Conservation (phyloP, 2,329 filamentous ascomycete genomes). For the Arthroderma sp. region DNA sequence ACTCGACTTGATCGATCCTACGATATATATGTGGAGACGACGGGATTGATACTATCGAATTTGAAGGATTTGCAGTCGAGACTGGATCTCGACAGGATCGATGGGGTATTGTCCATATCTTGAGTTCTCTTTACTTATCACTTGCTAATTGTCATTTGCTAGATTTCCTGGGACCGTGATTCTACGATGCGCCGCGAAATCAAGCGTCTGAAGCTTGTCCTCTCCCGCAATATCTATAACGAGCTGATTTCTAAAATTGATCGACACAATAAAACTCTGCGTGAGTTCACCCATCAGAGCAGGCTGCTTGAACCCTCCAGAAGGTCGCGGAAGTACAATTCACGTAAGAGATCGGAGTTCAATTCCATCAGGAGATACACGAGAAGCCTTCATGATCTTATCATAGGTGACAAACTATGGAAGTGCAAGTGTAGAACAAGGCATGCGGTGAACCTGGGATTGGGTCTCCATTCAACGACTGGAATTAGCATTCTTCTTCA, state of each 20-base stretch:
- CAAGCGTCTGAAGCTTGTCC: conserved; percentile 39
- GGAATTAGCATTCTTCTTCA: too few relatives aligned
- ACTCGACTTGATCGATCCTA: conserved; percentile 10
- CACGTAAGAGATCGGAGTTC: too few relatives aligned
- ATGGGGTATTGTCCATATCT: too few relatives aligned
- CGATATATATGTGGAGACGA: conserved; percentile 5
- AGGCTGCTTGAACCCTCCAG: conserved; percentile 3
- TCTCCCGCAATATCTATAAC: conserved; percentile 8
- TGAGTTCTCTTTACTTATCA: not conserved
- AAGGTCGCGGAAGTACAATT: not conserved
- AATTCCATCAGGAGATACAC: not conserved
- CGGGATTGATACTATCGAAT: not conserved
- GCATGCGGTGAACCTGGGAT: conserved; percentile 1
- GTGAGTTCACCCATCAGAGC: conserved; percentile 8
- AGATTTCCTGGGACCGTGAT: conserved; percentile 16
- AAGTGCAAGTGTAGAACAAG: not conserved
- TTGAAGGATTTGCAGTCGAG: not conserved
- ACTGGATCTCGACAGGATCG: not conserved
- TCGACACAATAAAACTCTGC: conserved; percentile 11
- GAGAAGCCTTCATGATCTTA: not conserved
- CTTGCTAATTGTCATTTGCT: not conserved
- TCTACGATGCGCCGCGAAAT: conserved; percentile 34
- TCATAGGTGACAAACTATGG: not conserved
- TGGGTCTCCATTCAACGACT: not conserved
- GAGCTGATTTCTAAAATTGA: conserved; percentile 10